Percentiles rank a stretch among this genome's conserved stretches.
These are phyloP conservation scores for Alternaria metachromatica DNA, from an alignment of 2,329 filamentous ascomycete species.

Conservation along the genomic window DNA sequence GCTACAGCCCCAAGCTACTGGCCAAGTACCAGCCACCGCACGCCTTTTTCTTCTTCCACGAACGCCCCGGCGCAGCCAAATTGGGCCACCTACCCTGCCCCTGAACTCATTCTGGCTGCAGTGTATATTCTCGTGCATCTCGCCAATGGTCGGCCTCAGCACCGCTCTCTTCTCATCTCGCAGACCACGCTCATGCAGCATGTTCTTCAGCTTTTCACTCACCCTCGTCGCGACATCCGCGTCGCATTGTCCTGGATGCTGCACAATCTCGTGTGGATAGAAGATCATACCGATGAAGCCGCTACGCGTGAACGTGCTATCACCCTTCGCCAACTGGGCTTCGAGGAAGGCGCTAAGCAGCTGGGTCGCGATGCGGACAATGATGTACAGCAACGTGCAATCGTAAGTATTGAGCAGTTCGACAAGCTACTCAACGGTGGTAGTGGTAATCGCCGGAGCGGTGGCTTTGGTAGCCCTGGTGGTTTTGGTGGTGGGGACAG, in stretches of 20 bases:
- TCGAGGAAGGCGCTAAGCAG: constrained; percentile 68
- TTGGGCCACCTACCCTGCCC: constrained; percentile 40
- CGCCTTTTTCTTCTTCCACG: constrained; percentile 59
- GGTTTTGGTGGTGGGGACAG: constrained; percentile 16
- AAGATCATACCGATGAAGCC: constrained; percentile 71
- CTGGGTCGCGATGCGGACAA: constrained; percentile 73
- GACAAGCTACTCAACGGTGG: constrained; percentile 25
- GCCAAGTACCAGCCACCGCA: constrained; percentile 66
- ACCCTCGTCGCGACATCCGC: constrained; percentile 75
- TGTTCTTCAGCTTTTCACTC: constrained; percentile 75
- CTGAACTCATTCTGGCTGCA: constrained; percentile 77
- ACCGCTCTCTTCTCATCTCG: constrained; percentile 70
- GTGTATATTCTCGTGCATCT: constrained; percentile 87
- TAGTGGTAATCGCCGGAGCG: background rate
- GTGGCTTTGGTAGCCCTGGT: constrained; percentile 13
- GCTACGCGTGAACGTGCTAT: constrained; percentile 70
- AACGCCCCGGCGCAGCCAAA: constrained; percentile 51
- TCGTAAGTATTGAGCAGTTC: constrained; percentile 74
- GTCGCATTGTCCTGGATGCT: constrained; percentile 82
- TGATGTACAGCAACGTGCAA: constrained; percentile 84
- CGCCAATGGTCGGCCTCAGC: constrained; percentile 78
- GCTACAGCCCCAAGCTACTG: constrained; percentile 35
- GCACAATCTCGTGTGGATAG: constrained; percentile 83
- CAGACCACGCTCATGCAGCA: constrained; percentile 78
- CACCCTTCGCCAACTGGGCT: constrained; percentile 74